Base-by-base conservation (phyloP, 2,329 filamentous ascomycete species). In the Fragosphaeria purpurea region DNA sequence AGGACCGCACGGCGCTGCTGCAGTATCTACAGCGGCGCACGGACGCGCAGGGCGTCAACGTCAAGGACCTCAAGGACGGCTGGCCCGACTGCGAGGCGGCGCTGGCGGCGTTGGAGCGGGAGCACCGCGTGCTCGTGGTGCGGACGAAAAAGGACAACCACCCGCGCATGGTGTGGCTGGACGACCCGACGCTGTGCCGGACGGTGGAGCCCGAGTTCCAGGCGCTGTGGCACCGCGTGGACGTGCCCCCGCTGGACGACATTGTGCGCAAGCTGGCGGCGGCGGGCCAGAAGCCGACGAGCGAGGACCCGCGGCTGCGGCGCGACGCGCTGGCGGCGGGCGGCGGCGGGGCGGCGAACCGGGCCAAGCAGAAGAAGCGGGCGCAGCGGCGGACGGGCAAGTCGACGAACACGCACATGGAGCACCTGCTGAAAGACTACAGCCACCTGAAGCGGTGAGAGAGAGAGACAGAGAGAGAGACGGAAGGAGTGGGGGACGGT, bases 21-120 rank as follows among this genome's bases (percentile, higher is more conserved):
- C 79, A 78, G 50, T 85, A 88, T 63, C 78, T 98, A 35, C 89
- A 95, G 68, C 75, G 77, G 49, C 89, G 90, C 67, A 81, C 80
- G 48, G 89, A 89, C 53, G 86, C 88, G 1, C 82, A 85, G 57
- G 88, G 88, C 10, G 79, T 97, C 50, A 77, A 76, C 39, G 88
- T 97, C 55, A 89, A 88, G 65, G 89, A 96, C 60, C 77, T 98
- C 55, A 95, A 95, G 68, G 93, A 98, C 64, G 93, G 93, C 56
- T 98, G 93, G 93, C 82, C 85, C 31, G 83, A 85, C 60, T 94
- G 88, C 61, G 82, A 90, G 54, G 79, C 84, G 22, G 79, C 85
- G 8, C 85, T 98, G 63, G 79, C 85, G 55, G 74, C 79, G 58
- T 76, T 98, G 47, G 91, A 96, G 70, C 69, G 69, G 41, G 79